Evolutionary conservation across 495 filamentous ascomycete genomes (phyloP), one percentile per base, ranked within the genome.

Genomic region (Aspergillus steynii): DNA sequence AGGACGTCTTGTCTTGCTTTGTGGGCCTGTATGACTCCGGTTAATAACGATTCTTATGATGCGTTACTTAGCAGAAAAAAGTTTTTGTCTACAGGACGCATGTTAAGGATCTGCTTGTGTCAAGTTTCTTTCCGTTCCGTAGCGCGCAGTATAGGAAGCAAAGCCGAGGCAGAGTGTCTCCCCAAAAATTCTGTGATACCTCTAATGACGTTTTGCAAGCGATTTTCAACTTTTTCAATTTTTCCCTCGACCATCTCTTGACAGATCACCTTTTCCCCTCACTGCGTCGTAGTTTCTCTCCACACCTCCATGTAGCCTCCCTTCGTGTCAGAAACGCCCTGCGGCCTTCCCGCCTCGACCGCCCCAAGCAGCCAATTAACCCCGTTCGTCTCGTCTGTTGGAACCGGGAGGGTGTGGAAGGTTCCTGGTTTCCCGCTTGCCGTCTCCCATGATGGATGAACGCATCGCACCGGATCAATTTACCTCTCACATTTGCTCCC

Each of bases 1-100:
- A 73, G 70, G 69, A 61, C 69, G 65, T 76, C 73, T 72, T 75
- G 76, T 76, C 72, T 72, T 73, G 73, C 68, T 74, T 75, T 66
- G 67, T 71, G 71, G 69, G 64, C 68, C 68, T 75, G 68, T 70
- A 76, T 74, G 73, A 74, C 74, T 67, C 68, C 65, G 61, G 61
- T 62, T 65, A 62, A 49, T 50, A 45, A 55, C 55, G 58, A 66
- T 62, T 65, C 31, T 42, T 62, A 63, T 59, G 59, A 63, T 61
- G 61, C 58, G 58, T 60, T 65, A 55, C 59, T 49, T 50, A 57
- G 42, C 47, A 59, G 42, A 63, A 61, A 58, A 67, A 66, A 61
- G 61, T 61, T 66, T 29, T 29, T 29, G 61, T 65, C 67, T 52
- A 58, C 34, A 37, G 52, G 50, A 52, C 53, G 46, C 56, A 68